Evolutionary conservation across 768 basidiomycete genomes (phyloP).

Genomic region (Saitozyma podzolica): DNA sequence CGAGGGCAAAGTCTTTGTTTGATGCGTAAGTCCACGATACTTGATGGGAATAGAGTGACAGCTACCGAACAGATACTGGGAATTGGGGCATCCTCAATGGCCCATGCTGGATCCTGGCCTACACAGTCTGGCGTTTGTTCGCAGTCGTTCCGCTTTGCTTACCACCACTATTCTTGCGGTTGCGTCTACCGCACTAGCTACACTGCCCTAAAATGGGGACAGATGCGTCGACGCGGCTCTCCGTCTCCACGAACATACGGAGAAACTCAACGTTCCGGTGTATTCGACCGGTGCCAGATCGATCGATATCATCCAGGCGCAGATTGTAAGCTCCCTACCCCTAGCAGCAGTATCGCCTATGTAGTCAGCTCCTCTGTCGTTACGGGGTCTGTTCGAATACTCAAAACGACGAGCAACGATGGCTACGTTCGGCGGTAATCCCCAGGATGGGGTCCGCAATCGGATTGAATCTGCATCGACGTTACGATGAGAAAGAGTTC

Average conservation of each 20-base stretch:
- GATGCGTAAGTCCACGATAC: neutral
- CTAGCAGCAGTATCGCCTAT: neutral
- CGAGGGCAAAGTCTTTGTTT: neutral
- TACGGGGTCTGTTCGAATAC: neutral
- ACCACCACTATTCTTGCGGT: neutral
- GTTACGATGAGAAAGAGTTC: neutral
- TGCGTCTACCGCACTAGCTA: neutral
- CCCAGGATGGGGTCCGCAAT: neutral
- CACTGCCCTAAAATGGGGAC: neutral
- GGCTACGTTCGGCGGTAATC: neutral
- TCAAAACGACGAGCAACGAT: neutral
- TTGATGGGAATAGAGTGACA: too few species aligned
- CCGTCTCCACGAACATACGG: neutral
- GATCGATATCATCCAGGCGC: constrained; percentile 3
- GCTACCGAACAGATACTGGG: constrained; percentile 1
- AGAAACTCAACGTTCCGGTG: neutral
- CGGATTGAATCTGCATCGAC: neutral
- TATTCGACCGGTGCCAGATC: constrained; percentile 5
- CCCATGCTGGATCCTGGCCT: neutral
- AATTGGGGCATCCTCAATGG: neutral
- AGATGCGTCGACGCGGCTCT: neutral
- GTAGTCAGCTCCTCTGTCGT: constrained; percentile 2
- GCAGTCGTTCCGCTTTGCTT: constrained; percentile 2
- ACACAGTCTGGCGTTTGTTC: neutral
- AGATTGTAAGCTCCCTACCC: neutral